A percentile compares a stretch with the other conserved stretches of the same genome.
Evolutionary conservation across 1,284 basidiomycete species (phyloP).

Genomic region (Marasmius fiardii): DNA sequence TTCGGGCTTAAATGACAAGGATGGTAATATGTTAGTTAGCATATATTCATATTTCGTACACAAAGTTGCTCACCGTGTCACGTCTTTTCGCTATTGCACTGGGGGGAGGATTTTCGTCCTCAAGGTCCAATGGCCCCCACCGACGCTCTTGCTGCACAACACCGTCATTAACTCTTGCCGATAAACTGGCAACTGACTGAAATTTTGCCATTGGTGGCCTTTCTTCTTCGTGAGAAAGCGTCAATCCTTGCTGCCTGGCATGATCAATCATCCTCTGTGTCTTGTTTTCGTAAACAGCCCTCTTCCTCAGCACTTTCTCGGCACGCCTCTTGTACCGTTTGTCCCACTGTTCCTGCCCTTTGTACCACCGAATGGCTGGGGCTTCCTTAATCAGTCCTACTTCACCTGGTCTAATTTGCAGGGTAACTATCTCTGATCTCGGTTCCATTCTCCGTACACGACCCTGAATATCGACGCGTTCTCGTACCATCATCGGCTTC

Average conservation of each 20-base stretch:
- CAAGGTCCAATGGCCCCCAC: constrained; percentile 57
- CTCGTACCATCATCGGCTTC: constrained; percentile 57
- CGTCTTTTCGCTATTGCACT: constrained; percentile 60
- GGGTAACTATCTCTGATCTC: constrained; percentile 49
- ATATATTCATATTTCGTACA: neutral
- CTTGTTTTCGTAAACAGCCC: constrained; percentile 37
- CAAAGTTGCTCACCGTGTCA: constrained; percentile 46
- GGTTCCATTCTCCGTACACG: constrained; percentile 70
- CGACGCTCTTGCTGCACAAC: constrained; percentile 39
- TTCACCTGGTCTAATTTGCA: constrained; percentile 53
- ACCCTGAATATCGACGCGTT: constrained; percentile 73
- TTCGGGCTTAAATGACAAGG: too few relatives aligned
- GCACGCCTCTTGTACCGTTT: constrained; percentile 40
- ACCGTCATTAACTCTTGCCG: constrained; percentile 16
- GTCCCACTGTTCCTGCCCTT: constrained; percentile 61
- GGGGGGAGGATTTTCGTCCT: constrained; percentile 56
- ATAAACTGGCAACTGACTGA: constrained; percentile 14
- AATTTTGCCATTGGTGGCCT: constrained; percentile 13
- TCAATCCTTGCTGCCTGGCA: constrained; percentile 45
- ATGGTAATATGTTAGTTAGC: too few relatives aligned
- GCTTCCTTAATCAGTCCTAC: constrained; percentile 70
- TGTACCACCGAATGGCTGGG: constrained; percentile 52
- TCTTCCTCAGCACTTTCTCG: constrained; percentile 35
- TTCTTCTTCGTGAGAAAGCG: constrained; percentile 19
- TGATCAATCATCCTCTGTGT: constrained; percentile 38